These are phyloP conservation scores for Pseudozyma sp. DNA, from an alignment of 1,284 basidiomycete species.

Conservation along the genomic window DNA sequence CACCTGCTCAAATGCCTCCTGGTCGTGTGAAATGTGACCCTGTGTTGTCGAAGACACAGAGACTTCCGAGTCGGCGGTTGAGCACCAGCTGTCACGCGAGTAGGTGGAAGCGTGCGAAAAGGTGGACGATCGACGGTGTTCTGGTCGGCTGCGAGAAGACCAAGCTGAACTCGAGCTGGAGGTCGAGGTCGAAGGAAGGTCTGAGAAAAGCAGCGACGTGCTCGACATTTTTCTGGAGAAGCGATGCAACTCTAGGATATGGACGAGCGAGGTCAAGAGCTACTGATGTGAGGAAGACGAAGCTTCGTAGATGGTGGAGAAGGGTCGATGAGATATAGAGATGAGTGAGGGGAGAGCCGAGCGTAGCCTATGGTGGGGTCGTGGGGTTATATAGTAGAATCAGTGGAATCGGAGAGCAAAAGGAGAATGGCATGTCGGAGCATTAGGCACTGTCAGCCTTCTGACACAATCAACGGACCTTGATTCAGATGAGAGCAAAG, in stretches of 20 bases:
- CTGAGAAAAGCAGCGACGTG: conserved; percentile 27
- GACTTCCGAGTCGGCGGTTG: conserved; percentile 17
- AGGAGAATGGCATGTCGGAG: neutral
- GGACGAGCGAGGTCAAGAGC: neutral
- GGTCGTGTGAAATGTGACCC: conserved; percentile 30
- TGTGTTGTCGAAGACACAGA: conserved; percentile 22
- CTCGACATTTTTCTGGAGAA: conserved; percentile 25
- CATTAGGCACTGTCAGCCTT: neutral
- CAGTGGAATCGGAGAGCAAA: conserved; percentile 6
- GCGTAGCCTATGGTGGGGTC: neutral
- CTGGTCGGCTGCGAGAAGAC: conserved; percentile 19
- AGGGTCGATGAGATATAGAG: conserved; percentile 2
- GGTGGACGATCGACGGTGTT: conserved; percentile 18
- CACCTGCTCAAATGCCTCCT: conserved; percentile 24
- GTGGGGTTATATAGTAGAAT: conserved; percentile 23
- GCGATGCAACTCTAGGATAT: conserved; percentile 4
- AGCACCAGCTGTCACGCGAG: conserved; percentile 40
- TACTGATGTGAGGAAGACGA: neutral
- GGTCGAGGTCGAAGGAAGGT: conserved; percentile 6
- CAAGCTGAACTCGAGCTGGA: conserved; percentile 11
- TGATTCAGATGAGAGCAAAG: conserved; percentile 16
- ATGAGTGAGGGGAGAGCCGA: neutral
- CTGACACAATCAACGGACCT: conserved; percentile 30
- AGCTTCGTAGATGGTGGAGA: conserved; percentile 4
- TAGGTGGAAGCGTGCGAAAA: conserved; percentile 31